Conservation (phyloP, 306 rosid genomes). For the Trifolium fragiferum region DNA sequence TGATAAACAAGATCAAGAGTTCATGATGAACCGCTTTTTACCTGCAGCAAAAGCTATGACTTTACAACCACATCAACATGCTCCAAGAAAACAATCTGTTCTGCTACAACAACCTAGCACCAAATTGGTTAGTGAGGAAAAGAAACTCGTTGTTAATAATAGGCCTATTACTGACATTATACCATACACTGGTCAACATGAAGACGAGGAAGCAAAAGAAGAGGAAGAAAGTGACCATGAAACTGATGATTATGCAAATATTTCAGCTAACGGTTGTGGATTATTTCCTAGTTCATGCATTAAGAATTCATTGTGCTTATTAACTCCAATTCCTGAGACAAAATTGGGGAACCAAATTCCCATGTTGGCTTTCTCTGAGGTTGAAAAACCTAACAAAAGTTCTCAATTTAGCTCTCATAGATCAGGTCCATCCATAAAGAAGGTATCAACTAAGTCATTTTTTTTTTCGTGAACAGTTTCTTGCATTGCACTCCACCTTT, state of each 20-base stretch:
- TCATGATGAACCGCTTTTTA: conserved; percentile 92
- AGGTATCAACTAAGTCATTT: conserved; percentile 52
- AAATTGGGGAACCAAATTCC: conserved; percentile 55
- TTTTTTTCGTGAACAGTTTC: conserved; percentile 30
- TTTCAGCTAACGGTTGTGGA: conserved; percentile 81
- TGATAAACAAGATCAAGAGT: conserved; percentile 73
- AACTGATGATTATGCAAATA: conserved; percentile 48
- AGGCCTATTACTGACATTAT: conserved; percentile 50
- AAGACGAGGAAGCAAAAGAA: conserved; percentile 44
- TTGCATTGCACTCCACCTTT: conserved; percentile 9
- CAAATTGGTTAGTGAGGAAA: conserved; percentile 55
- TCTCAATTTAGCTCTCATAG: conserved; percentile 49
- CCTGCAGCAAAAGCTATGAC: conserved; percentile 96
- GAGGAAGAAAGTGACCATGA: conserved; percentile 74
- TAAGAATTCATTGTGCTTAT: conserved; percentile 63
- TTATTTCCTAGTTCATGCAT: conserved; percentile 62
- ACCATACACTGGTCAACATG: conserved; percentile 47
- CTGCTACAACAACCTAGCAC: conserved; percentile 56
- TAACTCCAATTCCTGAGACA: conserved; percentile 63
- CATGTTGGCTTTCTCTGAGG: conserved; percentile 44
- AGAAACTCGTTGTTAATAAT: conserved; percentile 44
- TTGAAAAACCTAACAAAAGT: conserved; percentile 50
- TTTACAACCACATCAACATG: conserved; percentile 62
- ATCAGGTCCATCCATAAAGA: conserved; percentile 60
- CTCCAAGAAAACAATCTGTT: conserved; percentile 48